phyloP scores from a whole-genome alignment of 2,329 filamentous ascomycete genomes.

The Arthrobotrys musiformis region DNA sequence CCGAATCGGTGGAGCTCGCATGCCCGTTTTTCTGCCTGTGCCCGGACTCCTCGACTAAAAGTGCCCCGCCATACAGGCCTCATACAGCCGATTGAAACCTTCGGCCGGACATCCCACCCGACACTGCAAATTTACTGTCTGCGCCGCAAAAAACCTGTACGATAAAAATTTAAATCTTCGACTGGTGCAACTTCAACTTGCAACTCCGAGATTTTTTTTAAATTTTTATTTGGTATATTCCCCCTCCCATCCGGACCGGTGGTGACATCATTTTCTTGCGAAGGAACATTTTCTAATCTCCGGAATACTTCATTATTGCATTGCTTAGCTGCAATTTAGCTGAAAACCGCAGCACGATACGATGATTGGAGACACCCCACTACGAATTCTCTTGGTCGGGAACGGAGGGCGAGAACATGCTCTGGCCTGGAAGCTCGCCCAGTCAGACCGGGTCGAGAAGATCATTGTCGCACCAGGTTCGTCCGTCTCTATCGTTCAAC shows the following conservation, averaged over 20 bases:
- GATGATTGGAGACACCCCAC: slow-evolving; percentile 60
- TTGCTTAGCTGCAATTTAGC: too few relatives aligned
- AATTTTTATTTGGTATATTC: background rate
- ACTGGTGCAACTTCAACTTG: background rate
- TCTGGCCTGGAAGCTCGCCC: slow-evolving; percentile 89
- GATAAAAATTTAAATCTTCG: background rate
- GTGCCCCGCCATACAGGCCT: slow-evolving; percentile 37
- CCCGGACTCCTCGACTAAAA: slow-evolving; percentile 12
- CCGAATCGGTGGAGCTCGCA: slow-evolving; percentile 55
- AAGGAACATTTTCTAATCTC: background rate
- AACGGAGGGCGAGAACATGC: slow-evolving; percentile 96
- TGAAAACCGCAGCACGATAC: background rate
- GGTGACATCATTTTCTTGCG: background rate
- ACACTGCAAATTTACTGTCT: background rate
- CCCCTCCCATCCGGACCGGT: background rate
- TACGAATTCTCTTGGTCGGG: slow-evolving; percentile 85
- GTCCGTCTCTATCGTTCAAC: background rate
- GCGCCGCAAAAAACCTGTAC: slow-evolving; percentile 4
- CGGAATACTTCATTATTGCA: background rate
- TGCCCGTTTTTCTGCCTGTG: slow-evolving; percentile 18
- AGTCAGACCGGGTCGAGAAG: slow-evolving; percentile 80
- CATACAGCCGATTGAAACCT: background rate
- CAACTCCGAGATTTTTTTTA: background rate
- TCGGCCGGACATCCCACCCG: background rate
- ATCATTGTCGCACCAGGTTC: slow-evolving; percentile 72